These are phyloP conservation scores for Colletotrichum salicis DNA, from an alignment of 2,329 filamentous ascomycete species.

Conservation along the genomic window DNA sequence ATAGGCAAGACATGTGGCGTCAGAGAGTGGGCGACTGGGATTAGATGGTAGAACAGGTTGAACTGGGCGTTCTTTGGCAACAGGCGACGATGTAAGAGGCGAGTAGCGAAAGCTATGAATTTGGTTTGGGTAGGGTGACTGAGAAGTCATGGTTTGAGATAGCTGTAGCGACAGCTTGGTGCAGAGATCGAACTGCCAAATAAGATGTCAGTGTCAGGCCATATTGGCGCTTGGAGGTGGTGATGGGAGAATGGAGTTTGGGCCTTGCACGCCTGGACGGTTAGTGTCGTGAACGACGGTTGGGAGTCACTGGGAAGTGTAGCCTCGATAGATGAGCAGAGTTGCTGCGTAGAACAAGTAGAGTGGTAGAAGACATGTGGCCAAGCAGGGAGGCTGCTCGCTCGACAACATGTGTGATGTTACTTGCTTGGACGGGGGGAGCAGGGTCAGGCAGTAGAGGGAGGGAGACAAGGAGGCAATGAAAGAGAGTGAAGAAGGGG, in stretches of 20 bases:
- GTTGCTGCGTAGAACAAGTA: conserved; percentile 19
- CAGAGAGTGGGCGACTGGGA: conserved; percentile 18
- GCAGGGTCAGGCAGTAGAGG: neutral
- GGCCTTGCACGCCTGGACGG: conserved; percentile 9
- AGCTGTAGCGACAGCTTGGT: conserved; percentile 24
- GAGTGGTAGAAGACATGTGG: conserved; percentile 25
- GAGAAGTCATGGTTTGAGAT: conserved; percentile 31
- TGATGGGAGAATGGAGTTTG: conserved; percentile 20
- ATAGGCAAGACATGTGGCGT: conserved; percentile 32
- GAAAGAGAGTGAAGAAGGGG: neutral
- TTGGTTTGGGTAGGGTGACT: conserved; percentile 13
- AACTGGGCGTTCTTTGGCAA: neutral
- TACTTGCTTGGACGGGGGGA: neutral
- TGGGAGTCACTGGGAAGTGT: conserved; percentile 1
- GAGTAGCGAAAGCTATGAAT: neutral
- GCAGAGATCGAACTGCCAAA: conserved; percentile 34
- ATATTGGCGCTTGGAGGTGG: conserved; percentile 18
- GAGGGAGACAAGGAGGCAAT: neutral
- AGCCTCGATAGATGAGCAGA: conserved; percentile 28
- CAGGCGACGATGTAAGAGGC: neutral
- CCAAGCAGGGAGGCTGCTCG: conserved; percentile 14
- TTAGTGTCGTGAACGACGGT: conserved; percentile 28
- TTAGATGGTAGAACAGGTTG: neutral
- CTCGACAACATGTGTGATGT: neutral
- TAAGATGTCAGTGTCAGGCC: conserved; percentile 31